A percentile compares a stretch with the other conserved stretches of the same genome.
Conservation (phyloP, 108 stramenopile species). For the Pinguiococcus pyrenoidosus region DNA sequence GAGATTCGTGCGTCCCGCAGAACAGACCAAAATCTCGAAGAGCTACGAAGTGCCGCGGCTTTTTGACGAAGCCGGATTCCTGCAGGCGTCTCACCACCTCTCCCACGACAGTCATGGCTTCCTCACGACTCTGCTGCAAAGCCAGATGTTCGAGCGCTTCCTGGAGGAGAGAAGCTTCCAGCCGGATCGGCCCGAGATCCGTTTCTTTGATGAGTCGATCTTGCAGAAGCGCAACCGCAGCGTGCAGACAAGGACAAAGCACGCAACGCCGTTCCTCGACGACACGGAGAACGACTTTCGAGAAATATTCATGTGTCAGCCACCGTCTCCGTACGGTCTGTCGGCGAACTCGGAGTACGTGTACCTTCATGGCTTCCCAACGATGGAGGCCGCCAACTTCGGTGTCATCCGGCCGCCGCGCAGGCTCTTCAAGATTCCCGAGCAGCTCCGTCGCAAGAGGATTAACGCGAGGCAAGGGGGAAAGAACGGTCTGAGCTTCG, state of each 20-base stretch:
- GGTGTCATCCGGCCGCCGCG: constrained; percentile 15
- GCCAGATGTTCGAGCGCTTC: constrained; percentile 60
- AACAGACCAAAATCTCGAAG: too few relatives aligned
- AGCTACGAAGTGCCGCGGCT: constrained; percentile 2
- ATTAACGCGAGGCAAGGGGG: too few relatives aligned
- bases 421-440: constrained; percentile 19
- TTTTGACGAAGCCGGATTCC: constrained; percentile 45
- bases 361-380: constrained; percentile 12
- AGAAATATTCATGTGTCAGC: too few relatives aligned
- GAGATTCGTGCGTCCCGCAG: constrained; percentile 6
- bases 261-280: constrained; percentile 32
- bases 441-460: constrained; percentile 23
- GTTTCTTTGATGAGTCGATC: constrained; percentile 40
- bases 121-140: constrained; percentile 23
- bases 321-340: too few relatives aligned
- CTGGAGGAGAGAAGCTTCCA: constrained; percentile 44
- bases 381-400: constrained; percentile 9
- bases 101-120: constrained; percentile 5
- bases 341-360: too few relatives aligned
- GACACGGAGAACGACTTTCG: too few relatives aligned
- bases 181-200: constrained; percentile 34
- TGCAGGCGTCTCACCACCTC: constrained; percentile 27
- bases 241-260: constrained; percentile 12
- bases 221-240: constrained; percentile 29
- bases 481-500: too few relatives aligned